Percentiles rank a stretch among this genome's conserved stretches.
Evolutionary conservation across 2,329 filamentous ascomycete genomes (phyloP).

Genomic region (Cytospora paraplurivora): DNA sequence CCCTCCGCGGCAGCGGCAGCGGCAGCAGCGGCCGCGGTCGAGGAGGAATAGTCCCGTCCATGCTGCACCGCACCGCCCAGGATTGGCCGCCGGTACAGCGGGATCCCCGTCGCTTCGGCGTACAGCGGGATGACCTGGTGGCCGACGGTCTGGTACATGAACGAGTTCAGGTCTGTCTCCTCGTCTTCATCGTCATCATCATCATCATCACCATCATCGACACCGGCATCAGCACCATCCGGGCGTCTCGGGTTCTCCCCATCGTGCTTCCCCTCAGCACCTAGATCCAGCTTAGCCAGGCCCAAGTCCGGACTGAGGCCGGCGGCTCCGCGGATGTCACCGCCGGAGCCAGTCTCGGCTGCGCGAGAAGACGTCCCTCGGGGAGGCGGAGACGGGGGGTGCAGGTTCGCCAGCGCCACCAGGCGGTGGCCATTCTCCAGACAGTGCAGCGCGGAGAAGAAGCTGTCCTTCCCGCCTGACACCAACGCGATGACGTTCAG

Average conservation of each 20-base stretch:
- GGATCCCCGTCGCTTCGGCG: conserved; percentile 73
- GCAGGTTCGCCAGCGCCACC: conserved; percentile 85
- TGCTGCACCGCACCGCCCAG: conserved; percentile 69
- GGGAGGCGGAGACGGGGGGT: conserved; percentile 51
- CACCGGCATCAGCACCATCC: conserved; percentile 28
- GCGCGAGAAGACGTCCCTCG: not conserved
- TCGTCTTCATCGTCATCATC: conserved; percentile 41
- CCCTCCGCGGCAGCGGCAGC: conserved; percentile 19
- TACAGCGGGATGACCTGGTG: conserved; percentile 87
- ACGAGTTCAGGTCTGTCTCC: conserved; percentile 81
- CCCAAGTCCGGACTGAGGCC: not conserved
- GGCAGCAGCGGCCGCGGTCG: conserved; percentile 1
- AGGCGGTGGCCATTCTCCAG: conserved; percentile 81
- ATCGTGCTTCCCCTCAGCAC: not conserved
- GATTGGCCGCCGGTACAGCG: conserved; percentile 82
- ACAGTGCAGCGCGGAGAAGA: conserved; percentile 91
- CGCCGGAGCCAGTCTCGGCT: not conserved
- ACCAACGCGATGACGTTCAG: conserved; percentile 87
- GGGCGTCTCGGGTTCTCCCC: conserved; percentile 9
- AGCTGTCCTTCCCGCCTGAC: conserved; percentile 95
- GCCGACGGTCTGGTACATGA: conserved; percentile 99
- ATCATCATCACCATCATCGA: conserved; percentile 41
- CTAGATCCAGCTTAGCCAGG: conserved; percentile 5
- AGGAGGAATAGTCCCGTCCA: conserved; percentile 65
- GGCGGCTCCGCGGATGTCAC: too few species aligned